These are phyloP conservation scores for Lactifluus subvellereus DNA, from an alignment of 768 basidiomycete genomes.

Conservation along the genomic window DNA sequence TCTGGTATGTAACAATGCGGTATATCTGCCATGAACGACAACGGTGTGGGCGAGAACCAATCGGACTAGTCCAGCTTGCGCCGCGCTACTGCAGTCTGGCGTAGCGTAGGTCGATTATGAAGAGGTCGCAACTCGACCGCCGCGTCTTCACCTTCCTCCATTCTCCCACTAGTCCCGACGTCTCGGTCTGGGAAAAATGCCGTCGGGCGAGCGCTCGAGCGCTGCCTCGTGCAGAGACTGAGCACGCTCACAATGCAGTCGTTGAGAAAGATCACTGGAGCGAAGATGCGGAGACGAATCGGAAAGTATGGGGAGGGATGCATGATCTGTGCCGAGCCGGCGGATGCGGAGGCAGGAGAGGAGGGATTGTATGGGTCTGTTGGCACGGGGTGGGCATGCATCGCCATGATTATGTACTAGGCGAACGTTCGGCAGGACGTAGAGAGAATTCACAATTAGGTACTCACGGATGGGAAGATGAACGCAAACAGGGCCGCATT, in stretches of 20 bases:
- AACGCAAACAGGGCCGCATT: slow-evolving; percentile 82
- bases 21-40: background rate
- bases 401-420: slow-evolving; percentile 82
- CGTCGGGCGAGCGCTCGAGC: slow-evolving; percentile 16
- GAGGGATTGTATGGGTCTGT: slow-evolving; percentile 67
- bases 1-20: background rate
- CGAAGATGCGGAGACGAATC: slow-evolving; percentile 74
- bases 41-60: background rate
- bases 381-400: slow-evolving; percentile 69
- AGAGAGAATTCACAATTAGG: background rate
- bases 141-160: slow-evolving; percentile 53
- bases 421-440: background rate
- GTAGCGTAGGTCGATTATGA: slow-evolving; percentile 6
- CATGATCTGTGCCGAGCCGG: slow-evolving; percentile 30
- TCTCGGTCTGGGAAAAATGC: slow-evolving; percentile 23
- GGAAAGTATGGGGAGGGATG: slow-evolving; percentile 78
- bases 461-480: slow-evolving; percentile 67
- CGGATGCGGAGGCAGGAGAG: slow-evolving; percentile 16
- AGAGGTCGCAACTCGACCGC: slow-evolving; percentile 25
- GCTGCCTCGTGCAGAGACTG: slow-evolving; percentile 42
- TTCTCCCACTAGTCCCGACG: slow-evolving; percentile 50
- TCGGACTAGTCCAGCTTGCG: slow-evolving; percentile 16
- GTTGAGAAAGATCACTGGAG: slow-evolving; percentile 66
- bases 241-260: slow-evolving; percentile 59
- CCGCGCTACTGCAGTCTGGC: slow-evolving; percentile 10